phyloP scores from a whole-genome alignment of 1,284 basidiomycete genomes.

The Malassezia obtusa region DNA sequence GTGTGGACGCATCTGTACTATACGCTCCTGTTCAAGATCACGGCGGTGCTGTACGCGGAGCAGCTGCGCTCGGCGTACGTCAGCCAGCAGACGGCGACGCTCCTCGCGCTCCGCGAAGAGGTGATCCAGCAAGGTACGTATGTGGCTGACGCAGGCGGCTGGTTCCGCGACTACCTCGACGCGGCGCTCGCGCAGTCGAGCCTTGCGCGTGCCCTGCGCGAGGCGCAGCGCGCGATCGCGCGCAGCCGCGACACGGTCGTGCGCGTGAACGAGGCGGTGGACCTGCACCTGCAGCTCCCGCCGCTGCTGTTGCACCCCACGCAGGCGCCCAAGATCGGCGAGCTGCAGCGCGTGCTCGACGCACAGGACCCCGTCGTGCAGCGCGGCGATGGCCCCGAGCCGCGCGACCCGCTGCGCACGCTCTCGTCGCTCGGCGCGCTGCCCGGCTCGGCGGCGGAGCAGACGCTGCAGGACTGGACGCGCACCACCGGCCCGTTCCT shows the following conservation, averaged over 20 bases:
- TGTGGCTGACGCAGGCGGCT: conserved; percentile 20
- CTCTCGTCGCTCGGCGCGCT: conserved; percentile 2
- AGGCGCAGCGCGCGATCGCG: conserved; percentile 32
- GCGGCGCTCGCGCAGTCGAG: conserved; percentile 30
- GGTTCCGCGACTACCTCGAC: conserved; percentile 9
- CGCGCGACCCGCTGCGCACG: background rate
- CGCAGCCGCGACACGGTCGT: conserved; percentile 30
- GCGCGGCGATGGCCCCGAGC: conserved; percentile 22
- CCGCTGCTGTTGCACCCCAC: conserved; percentile 32
- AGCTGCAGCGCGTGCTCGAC: conserved; percentile 40
- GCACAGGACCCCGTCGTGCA: conserved; percentile 31
- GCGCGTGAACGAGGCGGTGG: conserved; percentile 36
- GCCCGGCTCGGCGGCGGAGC: conserved; percentile 18
- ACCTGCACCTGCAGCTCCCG: conserved; percentile 40
- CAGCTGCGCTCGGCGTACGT: conserved; percentile 31
- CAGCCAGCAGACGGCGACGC: conserved; percentile 25
- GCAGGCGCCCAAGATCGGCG: conserved; percentile 21
- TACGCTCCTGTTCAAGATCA: conserved; percentile 45
- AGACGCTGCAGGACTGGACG: conserved; percentile 33
- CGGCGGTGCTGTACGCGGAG: conserved; percentile 40
- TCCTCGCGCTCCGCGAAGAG: conserved; percentile 30
- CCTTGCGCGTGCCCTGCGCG: conserved; percentile 28
- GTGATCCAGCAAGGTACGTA: conserved; percentile 29
- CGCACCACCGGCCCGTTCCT: conserved; percentile 56
- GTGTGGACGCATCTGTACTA: conserved; percentile 39